Conservation (phyloP, 2,329 filamentous ascomycete genomes). For the Penicillium sp. region DNA sequence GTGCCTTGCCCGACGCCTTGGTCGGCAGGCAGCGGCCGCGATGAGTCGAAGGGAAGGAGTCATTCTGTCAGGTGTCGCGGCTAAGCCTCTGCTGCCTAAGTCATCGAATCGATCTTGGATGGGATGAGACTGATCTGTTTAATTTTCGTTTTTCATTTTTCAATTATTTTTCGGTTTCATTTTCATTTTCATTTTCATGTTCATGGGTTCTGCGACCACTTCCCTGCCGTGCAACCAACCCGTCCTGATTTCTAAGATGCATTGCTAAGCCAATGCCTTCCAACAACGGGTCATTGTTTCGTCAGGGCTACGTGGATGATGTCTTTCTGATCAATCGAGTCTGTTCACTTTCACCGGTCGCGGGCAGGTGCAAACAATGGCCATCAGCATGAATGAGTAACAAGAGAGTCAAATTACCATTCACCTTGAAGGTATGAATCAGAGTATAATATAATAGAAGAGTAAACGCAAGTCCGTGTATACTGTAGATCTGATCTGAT, state of each 20-base stretch:
- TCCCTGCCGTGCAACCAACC: neutral
- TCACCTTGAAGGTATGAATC: too few species aligned
- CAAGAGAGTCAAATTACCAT: too few species aligned
- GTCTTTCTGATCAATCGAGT: too few species aligned
- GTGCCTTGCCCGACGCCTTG: slow-evolving; percentile 13
- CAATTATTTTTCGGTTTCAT: neutral
- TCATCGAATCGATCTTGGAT: slow-evolving; percentile 11
- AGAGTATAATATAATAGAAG: too few species aligned
- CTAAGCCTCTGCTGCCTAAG: slow-evolving; percentile 22
- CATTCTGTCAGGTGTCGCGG: slow-evolving; percentile 18
- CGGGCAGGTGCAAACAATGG: too few species aligned
- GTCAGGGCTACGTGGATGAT: neutral
- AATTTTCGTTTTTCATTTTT: neutral
- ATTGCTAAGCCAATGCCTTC: neutral
- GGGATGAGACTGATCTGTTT: neutral
- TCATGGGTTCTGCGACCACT: neutral
- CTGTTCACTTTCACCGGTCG: too few species aligned
- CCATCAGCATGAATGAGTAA: too few species aligned
- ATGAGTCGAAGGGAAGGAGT: slow-evolving; percentile 19
- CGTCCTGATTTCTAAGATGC: neutral
- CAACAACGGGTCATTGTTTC: neutral
- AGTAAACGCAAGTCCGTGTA: too few species aligned
- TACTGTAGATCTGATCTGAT: too few species aligned
- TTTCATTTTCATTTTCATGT: neutral
- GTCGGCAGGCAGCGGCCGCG: slow-evolving; percentile 16